Base-by-base conservation (phyloP, 176 grass and related monocot genomes). In the Cenchrus purpureus region DNA sequence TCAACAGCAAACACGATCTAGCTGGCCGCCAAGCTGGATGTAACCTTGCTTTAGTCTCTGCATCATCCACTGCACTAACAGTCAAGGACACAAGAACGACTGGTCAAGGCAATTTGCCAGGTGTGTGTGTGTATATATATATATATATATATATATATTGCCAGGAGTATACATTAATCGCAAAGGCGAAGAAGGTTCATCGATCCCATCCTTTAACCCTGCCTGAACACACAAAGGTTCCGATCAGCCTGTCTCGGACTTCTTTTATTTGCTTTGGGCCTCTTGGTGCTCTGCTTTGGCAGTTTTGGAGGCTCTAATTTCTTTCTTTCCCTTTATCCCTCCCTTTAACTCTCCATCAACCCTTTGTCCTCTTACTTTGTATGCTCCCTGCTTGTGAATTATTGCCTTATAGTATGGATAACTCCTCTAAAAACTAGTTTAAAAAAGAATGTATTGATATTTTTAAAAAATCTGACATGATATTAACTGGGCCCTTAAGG, bases 241-340 rank as follows among this genome's bases (percentile, higher is more conserved):
- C 75, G 48, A 77, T 68, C 22, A 60, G 72, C 67, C 64, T 77
- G 76, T 19, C 53, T 44, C 64, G 43, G 44, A 49, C 40, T 40
- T 3, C 79, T 82, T 71, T 74, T 16, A 17, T 55, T 85, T 87
- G 84, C 84, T 90, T 68, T 74, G 62, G 81, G 63, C 80, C 53
- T 79, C 43, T 77, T 61, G 37, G 50, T 79, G 60, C 68, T 84
- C 67, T 89, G 59, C 68, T 84, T 74, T 89, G 59, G 50, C 68
- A 77, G 31, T 17, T 89, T 73, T 79, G 76, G 48, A 80, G 63
- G 37, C 37, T 40, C 37, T 40, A 40, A 40, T 52, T 71, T 77
- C 73, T 88, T 77, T 44, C 45, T 59, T 87, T 87, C 68, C 3
- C 79, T 82, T 87, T 49, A 59, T 17, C 40, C 20, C 42, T 12